Conservation (phyloP, 148 eudicot genomes). For the Beta vulgaris region DNA sequence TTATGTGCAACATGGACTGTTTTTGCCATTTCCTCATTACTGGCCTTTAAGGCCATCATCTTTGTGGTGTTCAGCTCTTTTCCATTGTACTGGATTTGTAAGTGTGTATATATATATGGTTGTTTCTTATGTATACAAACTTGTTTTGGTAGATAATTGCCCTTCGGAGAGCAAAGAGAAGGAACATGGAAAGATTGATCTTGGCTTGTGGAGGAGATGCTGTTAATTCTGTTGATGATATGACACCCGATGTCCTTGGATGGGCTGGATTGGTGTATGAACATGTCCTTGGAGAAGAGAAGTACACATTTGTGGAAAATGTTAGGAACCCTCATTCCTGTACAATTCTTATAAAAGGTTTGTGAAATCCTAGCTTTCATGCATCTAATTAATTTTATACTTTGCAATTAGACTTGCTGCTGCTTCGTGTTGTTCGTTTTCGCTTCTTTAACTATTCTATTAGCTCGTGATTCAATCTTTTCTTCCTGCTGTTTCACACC, state of each 20-base stretch:
- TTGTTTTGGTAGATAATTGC: constrained; percentile 63
- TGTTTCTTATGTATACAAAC: constrained; percentile 16
- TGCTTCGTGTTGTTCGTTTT: neutral
- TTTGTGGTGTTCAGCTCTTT: neutral
- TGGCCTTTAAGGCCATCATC: neutral
- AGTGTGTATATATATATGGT: neutral
- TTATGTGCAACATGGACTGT: neutral
- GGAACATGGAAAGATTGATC: constrained; percentile 94
- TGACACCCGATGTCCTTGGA: constrained; percentile 87
- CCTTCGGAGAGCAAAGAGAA: constrained; percentile 88
- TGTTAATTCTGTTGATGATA: constrained; percentile 85
- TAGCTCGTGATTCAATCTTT: neutral
- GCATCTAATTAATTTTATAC: neutral
- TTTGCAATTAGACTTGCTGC: neutral
- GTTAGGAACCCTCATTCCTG: constrained; percentile 93
- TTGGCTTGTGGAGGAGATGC: constrained; percentile 99
- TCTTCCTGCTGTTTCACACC: neutral
- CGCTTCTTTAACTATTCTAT: neutral
- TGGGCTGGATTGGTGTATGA: constrained; percentile 98
- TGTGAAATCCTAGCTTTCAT: neutral
- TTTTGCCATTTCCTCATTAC: neutral
- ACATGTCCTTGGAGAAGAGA: constrained; percentile 96
- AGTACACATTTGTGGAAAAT: constrained; percentile 94
- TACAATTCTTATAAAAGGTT: constrained; percentile 91
- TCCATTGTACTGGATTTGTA: neutral